phyloP scores from a whole-genome alignment of 2,329 filamentous ascomycete genomes.

The Diplocarpon rosae region DNA sequence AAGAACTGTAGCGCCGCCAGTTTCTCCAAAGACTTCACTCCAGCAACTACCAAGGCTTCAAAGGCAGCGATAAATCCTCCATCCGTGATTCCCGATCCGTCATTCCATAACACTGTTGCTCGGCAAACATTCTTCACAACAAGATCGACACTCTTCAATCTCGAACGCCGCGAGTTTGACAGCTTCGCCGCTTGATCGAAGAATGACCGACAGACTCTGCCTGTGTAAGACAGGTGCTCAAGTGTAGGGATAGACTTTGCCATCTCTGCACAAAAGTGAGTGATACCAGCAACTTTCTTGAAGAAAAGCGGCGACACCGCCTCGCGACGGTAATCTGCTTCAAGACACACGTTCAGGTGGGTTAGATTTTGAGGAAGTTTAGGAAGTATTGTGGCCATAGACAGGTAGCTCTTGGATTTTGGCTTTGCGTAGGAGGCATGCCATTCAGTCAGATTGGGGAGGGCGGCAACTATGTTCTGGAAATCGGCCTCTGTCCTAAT shows the following conservation, averaged over 20 bases:
- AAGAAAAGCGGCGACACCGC: constrained; percentile 48
- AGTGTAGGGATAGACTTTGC: constrained; percentile 49
- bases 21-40: constrained; percentile 46
- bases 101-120: constrained; percentile 38
- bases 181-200: constrained; percentile 47
- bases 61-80: constrained; percentile 62
- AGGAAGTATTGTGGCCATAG: constrained; percentile 53
- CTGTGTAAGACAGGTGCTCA: constrained; percentile 61
- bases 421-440: constrained; percentile 51
- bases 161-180: constrained; percentile 35
- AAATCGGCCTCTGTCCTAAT: constrained; percentile 56
- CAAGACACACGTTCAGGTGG: constrained; percentile 56
- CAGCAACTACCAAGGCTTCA: constrained; percentile 54
- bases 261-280: constrained; percentile 56
- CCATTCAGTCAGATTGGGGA: constrained; percentile 52
- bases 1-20: constrained; percentile 51
- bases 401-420: constrained; percentile 63
- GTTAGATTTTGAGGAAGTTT: constrained; percentile 45
- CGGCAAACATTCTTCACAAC: constrained; percentile 68
- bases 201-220: constrained; percentile 58
- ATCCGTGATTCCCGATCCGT: constrained; percentile 61
- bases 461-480: constrained; percentile 44
- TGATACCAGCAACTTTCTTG: constrained; percentile 42
- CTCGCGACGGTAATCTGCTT: constrained; percentile 61
- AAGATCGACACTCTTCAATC: constrained; percentile 55